Percentiles rank a stretch among this genome's conserved stretches.
Conservation (phyloP, 2,329 filamentous ascomycete genomes). For the Salinomyces thailandicus region DNA sequence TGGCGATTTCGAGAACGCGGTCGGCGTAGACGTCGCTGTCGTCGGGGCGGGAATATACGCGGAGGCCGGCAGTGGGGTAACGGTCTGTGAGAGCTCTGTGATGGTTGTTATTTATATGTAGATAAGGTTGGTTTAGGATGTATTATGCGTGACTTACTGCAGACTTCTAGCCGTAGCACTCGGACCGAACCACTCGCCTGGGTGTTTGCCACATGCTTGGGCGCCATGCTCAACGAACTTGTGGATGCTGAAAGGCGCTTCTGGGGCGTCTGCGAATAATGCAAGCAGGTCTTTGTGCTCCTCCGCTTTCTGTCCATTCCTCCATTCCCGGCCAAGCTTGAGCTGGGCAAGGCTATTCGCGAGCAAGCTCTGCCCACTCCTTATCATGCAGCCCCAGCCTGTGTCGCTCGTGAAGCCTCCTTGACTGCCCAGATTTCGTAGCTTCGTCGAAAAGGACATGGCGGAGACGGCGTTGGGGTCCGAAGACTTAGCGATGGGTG, state of each 20-base stretch:
- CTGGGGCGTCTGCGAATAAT: constrained; percentile 76
- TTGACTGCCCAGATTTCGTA: constrained; percentile 70
- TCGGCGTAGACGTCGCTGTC: constrained; percentile 90
- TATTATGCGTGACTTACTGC: constrained; percentile 49
- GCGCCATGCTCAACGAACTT: constrained; percentile 86
- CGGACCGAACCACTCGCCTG: constrained; percentile 98
- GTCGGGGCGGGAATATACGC: constrained; percentile 82
- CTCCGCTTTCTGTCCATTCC: constrained; percentile 48
- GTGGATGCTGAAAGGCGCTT: constrained; percentile 87
- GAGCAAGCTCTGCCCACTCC: constrained; percentile 84
- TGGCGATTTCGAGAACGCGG: constrained; percentile 65
- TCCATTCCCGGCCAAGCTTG: constrained; percentile 75
- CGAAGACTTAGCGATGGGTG: constrained; percentile 65
- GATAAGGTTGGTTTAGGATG: too few species aligned
- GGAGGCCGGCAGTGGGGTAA: constrained; percentile 51
- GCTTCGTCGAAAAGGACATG: constrained; percentile 73
- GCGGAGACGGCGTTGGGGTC: constrained; percentile 60
- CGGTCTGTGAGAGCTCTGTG: constrained; percentile 62
- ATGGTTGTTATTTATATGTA: constrained; percentile 5
- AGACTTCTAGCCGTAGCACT: constrained; percentile 92
- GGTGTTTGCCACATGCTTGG: constrained; percentile 79
- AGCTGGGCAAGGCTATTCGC: constrained; percentile 72
- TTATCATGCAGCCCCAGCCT: constrained; percentile 98
- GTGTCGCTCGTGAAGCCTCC: constrained; percentile 83
- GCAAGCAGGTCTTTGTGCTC: constrained; percentile 60